Evolutionary conservation across 2,329 filamentous ascomycete species (phyloP), one percentile per base, ranked within the genome.

Genomic region (Cercospora sp.): DNA sequence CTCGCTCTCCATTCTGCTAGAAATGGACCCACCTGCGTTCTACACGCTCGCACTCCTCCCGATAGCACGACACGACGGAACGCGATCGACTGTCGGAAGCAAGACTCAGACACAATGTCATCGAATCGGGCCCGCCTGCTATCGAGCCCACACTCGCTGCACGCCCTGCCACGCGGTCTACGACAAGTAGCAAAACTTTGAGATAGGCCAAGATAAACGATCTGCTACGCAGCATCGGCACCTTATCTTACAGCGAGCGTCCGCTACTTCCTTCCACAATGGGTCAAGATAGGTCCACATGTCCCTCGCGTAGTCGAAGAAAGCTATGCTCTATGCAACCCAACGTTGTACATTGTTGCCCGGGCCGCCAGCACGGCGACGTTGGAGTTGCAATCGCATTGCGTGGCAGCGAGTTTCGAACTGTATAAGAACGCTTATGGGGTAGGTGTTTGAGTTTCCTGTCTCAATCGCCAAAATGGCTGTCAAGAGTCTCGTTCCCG

Each of bases 391-490:
- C 53, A 30, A 58, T 58, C 26, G 53, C 53, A 33, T 16, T 30
- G 53, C 16, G 53, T 16, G 13, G 30, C 53, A 58, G 53, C n/a
- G 30, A 28, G 9, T 18, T n/a, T 30, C 12, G n/a, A 13, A 12
- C 9, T 6, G 26, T 28, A 58, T 26, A 16, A 33, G 3, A 58
- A 7, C 1, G 9, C 53, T 30, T 30, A 61, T 48, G 33, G 12
- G 36, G 64, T 55, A 58, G 62, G 61, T 20, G 9, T 10, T 40
- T 16, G 28, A 51, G 31, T 18, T 5, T 4, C 13, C n/a, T 60
- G 5, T 62, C 53, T 53, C 59, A 18, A 61, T 28, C 53, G 53
- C 36, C 53, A 69, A 26, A 31, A 73, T 73, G 72, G 51, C 68
- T 45, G 30, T 42, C 33, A 60, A 48, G 31, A 36, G 60, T 60